These are phyloP conservation scores for Boletellus ananas DNA, from an alignment of 768 basidiomycete genomes.

Conservation along the genomic window DNA sequence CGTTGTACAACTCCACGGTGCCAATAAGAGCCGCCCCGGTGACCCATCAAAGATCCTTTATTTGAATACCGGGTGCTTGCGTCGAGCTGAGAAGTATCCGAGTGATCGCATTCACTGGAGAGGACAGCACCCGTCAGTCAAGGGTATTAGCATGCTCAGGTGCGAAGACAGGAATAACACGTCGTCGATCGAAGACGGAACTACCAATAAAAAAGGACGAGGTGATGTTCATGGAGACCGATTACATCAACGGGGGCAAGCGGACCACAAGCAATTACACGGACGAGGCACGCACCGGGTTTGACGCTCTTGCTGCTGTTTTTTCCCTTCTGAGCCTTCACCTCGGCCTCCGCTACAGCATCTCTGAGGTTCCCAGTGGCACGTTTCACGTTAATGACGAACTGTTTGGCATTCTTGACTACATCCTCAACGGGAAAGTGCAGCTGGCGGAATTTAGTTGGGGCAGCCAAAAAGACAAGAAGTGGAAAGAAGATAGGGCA, in stretches of 20 bases:
- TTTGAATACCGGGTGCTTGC: constrained; percentile 85
- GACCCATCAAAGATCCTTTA: constrained; percentile 62
- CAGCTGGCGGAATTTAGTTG: constrained; percentile 42
- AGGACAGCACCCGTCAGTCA: constrained; percentile 9
- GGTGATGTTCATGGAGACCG: not conserved
- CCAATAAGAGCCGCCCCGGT: not conserved
- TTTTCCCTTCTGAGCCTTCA: constrained; percentile 38
- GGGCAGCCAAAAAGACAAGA: not conserved
- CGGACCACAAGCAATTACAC: not conserved
- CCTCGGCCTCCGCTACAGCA: constrained; percentile 34
- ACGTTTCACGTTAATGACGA: constrained; percentile 68
- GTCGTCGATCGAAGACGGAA: constrained; percentile 13
- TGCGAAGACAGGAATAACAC: constrained; percentile 2
- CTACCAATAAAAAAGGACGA: constrained; percentile 1
- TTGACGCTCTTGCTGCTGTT: constrained; percentile 39
- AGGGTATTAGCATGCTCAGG: not conserved
- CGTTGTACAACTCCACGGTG: constrained; percentile 5
- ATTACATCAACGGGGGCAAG: not conserved
- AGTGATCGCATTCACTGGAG: constrained; percentile 67
- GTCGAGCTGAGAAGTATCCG: constrained; percentile 81
- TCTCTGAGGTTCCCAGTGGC: constrained; percentile 70
- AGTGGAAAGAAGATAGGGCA: not conserved
- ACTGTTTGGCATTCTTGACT: constrained; percentile 71
- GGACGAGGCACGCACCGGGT: constrained; percentile 35
- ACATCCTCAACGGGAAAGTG: constrained; percentile 74